phyloP scores from a whole-genome alignment of 345 rosid genomes.

The Orychophragmus violaceus region DNA sequence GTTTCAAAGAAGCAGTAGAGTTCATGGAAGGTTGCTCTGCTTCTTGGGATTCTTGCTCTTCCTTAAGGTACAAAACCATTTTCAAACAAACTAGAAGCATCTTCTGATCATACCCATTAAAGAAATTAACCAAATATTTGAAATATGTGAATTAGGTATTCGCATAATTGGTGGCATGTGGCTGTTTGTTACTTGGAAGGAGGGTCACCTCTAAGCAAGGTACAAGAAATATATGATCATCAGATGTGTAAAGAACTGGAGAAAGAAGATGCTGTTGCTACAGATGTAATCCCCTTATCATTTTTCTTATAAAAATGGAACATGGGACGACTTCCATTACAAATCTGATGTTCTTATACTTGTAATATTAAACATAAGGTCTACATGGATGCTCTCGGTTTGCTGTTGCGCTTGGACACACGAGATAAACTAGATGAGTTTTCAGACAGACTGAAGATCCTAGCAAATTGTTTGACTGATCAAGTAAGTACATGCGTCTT shows the following conservation, averaged over 20 bases:
- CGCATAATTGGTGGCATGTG: constrained; percentile 96
- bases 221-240: constrained; percentile 58
- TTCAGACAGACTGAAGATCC: constrained; percentile 41
- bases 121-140: neutral
- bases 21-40: constrained; percentile 74
- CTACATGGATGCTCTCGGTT: constrained; percentile 65
- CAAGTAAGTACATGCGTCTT: constrained; percentile 37
- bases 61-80: constrained; percentile 50
- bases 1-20: constrained; percentile 66
- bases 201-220: constrained; percentile 45
- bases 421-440: constrained; percentile 42
- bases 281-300: constrained; percentile 40
- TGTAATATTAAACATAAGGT: constrained; percentile 34
- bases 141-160: constrained; percentile 39
- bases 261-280: constrained; percentile 39
- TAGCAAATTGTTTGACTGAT: constrained; percentile 43
- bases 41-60: constrained; percentile 64
- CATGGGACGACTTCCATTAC: neutral
- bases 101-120: neutral
- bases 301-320: neutral
- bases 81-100: neutral
- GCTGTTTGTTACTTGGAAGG: constrained; percentile 93
- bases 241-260: constrained; percentile 71
- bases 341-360: neutral
- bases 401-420: constrained; percentile 53